Conservation (phyloP, 495 filamentous ascomycete species). For the Xylaria telfairii region DNA sequence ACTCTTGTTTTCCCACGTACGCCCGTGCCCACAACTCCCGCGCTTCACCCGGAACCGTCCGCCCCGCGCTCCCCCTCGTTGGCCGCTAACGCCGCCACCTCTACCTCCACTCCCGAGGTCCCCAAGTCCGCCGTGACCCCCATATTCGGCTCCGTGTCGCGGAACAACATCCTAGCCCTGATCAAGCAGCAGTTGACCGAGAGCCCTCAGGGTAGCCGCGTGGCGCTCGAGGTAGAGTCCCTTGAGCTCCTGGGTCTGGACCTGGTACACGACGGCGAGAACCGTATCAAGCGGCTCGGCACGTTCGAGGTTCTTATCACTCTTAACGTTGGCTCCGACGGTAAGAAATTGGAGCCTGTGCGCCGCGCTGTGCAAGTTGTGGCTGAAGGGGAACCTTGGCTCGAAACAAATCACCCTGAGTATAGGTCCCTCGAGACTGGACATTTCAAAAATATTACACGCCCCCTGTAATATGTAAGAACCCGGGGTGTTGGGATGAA, state of each 20-base stretch:
- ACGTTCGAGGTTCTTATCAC: conserved; percentile 46
- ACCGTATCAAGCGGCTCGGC: conserved; percentile 49
- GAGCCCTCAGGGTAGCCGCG: conserved; percentile 41
- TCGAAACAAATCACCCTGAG: not conserved
- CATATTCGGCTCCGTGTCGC: conserved; percentile 53
- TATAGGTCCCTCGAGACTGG: not conserved
- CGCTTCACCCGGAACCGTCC: conserved; percentile 13
- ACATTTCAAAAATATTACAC: too few relatives aligned
- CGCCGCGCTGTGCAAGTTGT: conserved; percentile 41
- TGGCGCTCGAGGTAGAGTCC: conserved; percentile 40
- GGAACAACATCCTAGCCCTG: conserved; percentile 39
- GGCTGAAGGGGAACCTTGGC: conserved; percentile 26
- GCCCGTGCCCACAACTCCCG: conserved; percentile 25
- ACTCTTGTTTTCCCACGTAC: conserved; percentile 90
- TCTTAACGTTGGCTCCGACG: conserved; percentile 10
- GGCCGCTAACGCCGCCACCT: conserved; percentile 32
- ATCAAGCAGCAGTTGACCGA: conserved; percentile 39
- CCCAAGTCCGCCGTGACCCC: conserved; percentile 6
- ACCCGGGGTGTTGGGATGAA: not conserved
- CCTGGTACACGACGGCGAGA: conserved; percentile 30
- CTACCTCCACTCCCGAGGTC: not conserved
- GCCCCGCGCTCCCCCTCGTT: conserved; percentile 33
- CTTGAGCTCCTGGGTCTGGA: conserved; percentile 43
- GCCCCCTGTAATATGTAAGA: too few relatives aligned
- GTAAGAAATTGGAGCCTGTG: conserved; percentile 36